Percentiles rank a stretch among this genome's conserved stretches.
These are phyloP conservation scores for Ogataea kodamae DNA, from an alignment of 805 yeast species.

Conservation along the genomic window DNA sequence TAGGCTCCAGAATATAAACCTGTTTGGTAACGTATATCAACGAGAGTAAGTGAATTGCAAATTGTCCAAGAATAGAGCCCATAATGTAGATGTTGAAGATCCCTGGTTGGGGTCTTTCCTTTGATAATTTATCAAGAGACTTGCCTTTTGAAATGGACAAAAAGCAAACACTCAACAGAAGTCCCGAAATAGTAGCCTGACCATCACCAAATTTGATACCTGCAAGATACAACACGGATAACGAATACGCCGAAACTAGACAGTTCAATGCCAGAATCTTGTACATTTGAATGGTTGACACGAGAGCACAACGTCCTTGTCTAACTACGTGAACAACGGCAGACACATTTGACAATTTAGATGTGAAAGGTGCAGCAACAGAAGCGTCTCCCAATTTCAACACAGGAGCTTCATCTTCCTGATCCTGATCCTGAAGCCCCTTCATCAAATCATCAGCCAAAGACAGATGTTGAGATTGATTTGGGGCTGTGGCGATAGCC, in stretches of 20 bases:
- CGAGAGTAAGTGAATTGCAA: slow-evolving; percentile 84
- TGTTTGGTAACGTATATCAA: slow-evolving; percentile 79
- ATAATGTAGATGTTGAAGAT: slow-evolving; percentile 92
- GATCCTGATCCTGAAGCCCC: slow-evolving; percentile 48
- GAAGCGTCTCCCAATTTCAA: slow-evolving; percentile 97
- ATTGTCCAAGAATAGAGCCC: slow-evolving; percentile 97
- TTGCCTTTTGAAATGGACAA: slow-evolving; percentile 91
- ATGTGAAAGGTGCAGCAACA: slow-evolving; percentile 98
- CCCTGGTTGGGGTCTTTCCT: slow-evolving; percentile 96
- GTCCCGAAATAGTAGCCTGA: slow-evolving; percentile 95
- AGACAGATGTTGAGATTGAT: slow-evolving; percentile 32
- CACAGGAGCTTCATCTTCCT: slow-evolving; percentile 82
- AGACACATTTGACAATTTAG: slow-evolving; percentile 86
- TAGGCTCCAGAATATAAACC: slow-evolving; percentile 86
- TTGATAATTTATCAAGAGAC: slow-evolving; percentile 82
- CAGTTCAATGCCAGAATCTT: slow-evolving; percentile 95
- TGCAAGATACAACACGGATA: slow-evolving; percentile 89
- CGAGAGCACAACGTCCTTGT: slow-evolving; percentile 97
- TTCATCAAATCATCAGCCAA: slow-evolving; percentile 66
- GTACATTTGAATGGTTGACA: slow-evolving; percentile 98
- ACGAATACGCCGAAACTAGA: slow-evolving; percentile 92
- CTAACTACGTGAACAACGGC: slow-evolving; percentile 92
- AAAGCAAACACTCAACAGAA: slow-evolving; percentile 89
- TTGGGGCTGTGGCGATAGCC: slow-evolving; percentile 10
- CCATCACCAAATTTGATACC: slow-evolving; percentile 98